Evolutionary conservation across 176 grass and related monocot genomes (phyloP).

Genomic region (Oryza coarctata): DNA sequence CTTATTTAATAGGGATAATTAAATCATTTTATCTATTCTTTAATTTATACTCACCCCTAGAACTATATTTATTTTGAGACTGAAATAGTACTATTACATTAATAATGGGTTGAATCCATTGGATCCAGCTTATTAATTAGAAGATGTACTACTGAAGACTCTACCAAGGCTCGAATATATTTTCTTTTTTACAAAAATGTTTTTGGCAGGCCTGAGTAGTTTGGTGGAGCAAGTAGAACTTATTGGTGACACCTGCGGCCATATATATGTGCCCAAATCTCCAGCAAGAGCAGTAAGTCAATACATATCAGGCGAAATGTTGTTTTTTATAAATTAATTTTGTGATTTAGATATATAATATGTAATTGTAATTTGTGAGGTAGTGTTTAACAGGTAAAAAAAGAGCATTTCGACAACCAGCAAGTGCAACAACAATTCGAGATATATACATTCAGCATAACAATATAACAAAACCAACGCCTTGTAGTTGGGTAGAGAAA

Average conservation of each 20-base stretch:
- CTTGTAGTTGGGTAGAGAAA: too few relatives aligned
- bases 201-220: neutral
- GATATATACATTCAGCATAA: too few relatives aligned
- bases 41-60: too few relatives aligned
- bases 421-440: too few relatives aligned
- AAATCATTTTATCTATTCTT: too few relatives aligned
- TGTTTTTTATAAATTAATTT: neutral
- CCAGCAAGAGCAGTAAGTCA: too few relatives aligned
- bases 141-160: neutral
- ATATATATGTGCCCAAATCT: neutral
- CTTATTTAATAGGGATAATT: too few relatives aligned
- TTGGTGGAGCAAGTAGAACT: neutral
- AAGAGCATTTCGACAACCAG: too few relatives aligned
- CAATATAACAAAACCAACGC: too few relatives aligned
- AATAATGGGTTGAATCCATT: neutral
- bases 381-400: neutral
- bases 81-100: neutral
- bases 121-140: neutral
- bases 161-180: neutral
- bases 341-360: neutral
- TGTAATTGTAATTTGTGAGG: neutral
- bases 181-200: neutral
- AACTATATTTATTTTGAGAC: too few relatives aligned
- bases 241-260: neutral
- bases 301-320: neutral